Base-by-base conservation (phyloP, 192 early-diverging fungal genomes). In the Coemansia sp. region DNA sequence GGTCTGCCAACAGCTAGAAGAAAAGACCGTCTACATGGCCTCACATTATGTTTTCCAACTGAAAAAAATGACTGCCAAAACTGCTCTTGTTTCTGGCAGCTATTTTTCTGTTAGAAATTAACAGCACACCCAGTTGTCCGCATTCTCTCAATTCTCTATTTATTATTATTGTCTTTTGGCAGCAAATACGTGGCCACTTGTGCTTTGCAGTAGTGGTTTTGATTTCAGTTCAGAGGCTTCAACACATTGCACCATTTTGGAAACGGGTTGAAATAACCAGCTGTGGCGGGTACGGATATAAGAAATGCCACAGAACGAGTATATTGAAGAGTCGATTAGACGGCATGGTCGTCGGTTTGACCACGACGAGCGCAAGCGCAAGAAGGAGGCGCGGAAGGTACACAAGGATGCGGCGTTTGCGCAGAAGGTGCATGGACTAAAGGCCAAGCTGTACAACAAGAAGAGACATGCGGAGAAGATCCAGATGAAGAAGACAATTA, bases 401-500 rank as follows among this genome's bases (percentile, higher is more conserved):
- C 97, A 99, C 90, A 94, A 93, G 83, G 82, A 83, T 63, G 89
- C 96, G n/a, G 90, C 90, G 61, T 90, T 90, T 80, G 96, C 97
- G 36, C 92, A 98, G 73, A 98, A 97, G 90, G 90, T 99, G 51
- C 93, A 94, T 76, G 97, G 97, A 61, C 84, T 97, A 71, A 94
- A 94, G 87, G 97, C 97, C 65, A 99, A 99, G 88, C 84, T 99
- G 79, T 91, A 94, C 83, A 98, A 99, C 88, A 97, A 96, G 90
- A 97, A 97, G 87, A 88, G 96, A 40, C 96, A 95, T 73, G 83
- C 88, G 21, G 95, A 99, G 82, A 99, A 99, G 93, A 96, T 99
- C 69, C 93, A 99, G 85, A 97, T 98, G 96, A 97, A 98, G 88
- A 99, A 99, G 86, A 98, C 94, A 12, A 90, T 99, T 73, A 99